Evolutionary conservation across 2,329 filamentous ascomycete species (phyloP).

Genomic region (Cryphonectria parasitica): DNA sequence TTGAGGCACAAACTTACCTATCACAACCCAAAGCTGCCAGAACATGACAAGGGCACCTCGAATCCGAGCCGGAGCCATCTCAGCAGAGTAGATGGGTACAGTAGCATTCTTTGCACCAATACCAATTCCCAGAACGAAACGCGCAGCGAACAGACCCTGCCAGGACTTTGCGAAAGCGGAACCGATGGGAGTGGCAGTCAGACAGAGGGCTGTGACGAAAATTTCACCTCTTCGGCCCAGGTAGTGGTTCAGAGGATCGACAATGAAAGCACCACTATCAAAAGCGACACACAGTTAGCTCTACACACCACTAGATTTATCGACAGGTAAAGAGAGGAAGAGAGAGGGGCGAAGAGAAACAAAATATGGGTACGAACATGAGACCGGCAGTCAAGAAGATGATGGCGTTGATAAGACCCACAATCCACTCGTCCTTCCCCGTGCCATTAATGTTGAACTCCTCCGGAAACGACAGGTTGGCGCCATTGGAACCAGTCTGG

Average conservation of each 20-base stretch:
- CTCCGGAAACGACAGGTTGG: constrained; percentile 63
- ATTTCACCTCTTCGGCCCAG: constrained; percentile 63
- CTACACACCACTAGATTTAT: neutral
- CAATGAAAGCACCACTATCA: constrained; percentile 47
- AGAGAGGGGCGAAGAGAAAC: too few species aligned
- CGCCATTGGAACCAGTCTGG: constrained; percentile 41
- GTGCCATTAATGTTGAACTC: constrained; percentile 52
- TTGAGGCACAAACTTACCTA: constrained; percentile 7
- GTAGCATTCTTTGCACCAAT: constrained; percentile 29
- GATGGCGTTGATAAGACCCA: constrained; percentile 68
- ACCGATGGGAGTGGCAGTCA: constrained; percentile 71
- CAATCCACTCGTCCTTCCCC: constrained; percentile 48
- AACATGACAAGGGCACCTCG: constrained; percentile 29
- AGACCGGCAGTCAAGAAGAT: constrained; percentile 58
- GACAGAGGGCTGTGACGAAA: constrained; percentile 75
- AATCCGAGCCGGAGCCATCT: constrained; percentile 27
- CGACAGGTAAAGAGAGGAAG: too few species aligned
- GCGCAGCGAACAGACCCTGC: constrained; percentile 70
- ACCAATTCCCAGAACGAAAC: constrained; percentile 49
- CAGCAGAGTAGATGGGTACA: constrained; percentile 28
- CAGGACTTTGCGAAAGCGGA: constrained; percentile 72
- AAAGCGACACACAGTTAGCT: neutral
- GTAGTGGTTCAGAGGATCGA: constrained; percentile 54
- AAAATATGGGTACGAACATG: constrained; percentile 53
- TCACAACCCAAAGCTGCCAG: constrained; percentile 29